Evolutionary conservation across 805 yeast genomes (phyloP), one percentile per base, ranked within the genome.

Genomic region (Saccharomyces kudriavzevii): DNA sequence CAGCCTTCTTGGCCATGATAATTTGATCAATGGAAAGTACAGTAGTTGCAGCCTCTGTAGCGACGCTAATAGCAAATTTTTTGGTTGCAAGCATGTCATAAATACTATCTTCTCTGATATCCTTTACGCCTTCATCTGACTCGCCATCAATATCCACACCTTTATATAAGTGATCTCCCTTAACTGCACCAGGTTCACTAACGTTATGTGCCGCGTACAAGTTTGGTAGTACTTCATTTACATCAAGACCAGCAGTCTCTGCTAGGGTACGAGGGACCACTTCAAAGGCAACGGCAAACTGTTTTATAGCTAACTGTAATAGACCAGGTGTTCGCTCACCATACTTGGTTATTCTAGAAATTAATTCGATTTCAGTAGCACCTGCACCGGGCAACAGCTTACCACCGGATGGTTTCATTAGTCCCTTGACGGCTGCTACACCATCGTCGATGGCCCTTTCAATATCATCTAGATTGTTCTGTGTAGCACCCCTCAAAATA

Each of bases 381-480:
- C 99, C 99, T 0, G 99, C 99, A 58, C 99, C 99, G 3, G 97
- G 91, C 57, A 92, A 77, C 60, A 92, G 78, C 58, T 88, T 78
- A 50, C 80, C 75, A 69, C 92, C 96, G 49, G 77, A 70, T 68
- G 87, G 92, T 71, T 85, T 87, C 62, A 92, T 79, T 59, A 94
- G 77, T 1, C 97, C 91, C 74, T 94, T 94, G 61, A 92, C 82
- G 30, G 95, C 88, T 56, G 89, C 81, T 49, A 94, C 96, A 66
- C 98, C 97, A 66, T 94, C 99, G 68, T 94, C 98, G 58, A 94
- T 89, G 50, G 98, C 96, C 66, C 99, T 83, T 76, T 94, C 99
- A 55, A 94, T 81, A 69, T 94, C 98, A 66, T 94, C 99, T 68
- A 94, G 75, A 68, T 80, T 82, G 73, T 89, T 91, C 71, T 89